phyloP scores from a whole-genome alignment of 495 filamentous ascomycete species.

The Talaromyces trachyspermus region DNA sequence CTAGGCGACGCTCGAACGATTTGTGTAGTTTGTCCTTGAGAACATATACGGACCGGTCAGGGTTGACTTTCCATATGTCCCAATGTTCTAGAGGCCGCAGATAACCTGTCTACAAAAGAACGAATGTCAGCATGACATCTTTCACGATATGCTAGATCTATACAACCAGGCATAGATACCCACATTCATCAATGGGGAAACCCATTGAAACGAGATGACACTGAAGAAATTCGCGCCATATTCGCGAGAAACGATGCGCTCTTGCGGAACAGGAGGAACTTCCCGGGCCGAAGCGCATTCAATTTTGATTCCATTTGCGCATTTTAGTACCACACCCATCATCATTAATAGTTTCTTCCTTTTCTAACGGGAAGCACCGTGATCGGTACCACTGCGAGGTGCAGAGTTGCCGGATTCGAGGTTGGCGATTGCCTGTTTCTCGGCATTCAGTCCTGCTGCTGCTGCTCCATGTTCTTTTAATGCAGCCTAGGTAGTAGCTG shows the following conservation, averaged over 20 bases:
- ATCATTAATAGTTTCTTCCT: too few relatives aligned
- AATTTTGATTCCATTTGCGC: constrained; percentile 33
- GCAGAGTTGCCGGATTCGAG: not conserved
- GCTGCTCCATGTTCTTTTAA: not conserved
- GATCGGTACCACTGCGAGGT: not conserved
- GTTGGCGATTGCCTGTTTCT: not conserved
- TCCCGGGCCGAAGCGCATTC: constrained; percentile 48
- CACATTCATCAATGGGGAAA: constrained; percentile 49
- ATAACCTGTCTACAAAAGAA: constrained; percentile 51
- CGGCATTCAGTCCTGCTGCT: not conserved
- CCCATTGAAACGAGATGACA: constrained; percentile 53
- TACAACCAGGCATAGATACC: not conserved
- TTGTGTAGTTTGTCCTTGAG: constrained; percentile 56
- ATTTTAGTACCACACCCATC: not conserved
- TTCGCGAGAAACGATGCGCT: constrained; percentile 43
- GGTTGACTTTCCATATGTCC: constrained; percentile 86
- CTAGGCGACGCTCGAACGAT: constrained; percentile 59
- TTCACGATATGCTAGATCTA: too few relatives aligned
- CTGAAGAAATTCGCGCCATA: constrained; percentile 48
- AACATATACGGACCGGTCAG: constrained; percentile 60
- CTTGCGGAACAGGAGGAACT: constrained; percentile 46
- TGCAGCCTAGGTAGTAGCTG: too few relatives aligned
- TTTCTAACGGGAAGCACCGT: not conserved
- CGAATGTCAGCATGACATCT: not conserved
- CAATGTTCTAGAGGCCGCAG: constrained; percentile 72